Evolutionary conservation across 805 yeast genomes (phyloP), one percentile per base, ranked within the genome.

Genomic region (Nakazawaea laoshanensis): DNA sequence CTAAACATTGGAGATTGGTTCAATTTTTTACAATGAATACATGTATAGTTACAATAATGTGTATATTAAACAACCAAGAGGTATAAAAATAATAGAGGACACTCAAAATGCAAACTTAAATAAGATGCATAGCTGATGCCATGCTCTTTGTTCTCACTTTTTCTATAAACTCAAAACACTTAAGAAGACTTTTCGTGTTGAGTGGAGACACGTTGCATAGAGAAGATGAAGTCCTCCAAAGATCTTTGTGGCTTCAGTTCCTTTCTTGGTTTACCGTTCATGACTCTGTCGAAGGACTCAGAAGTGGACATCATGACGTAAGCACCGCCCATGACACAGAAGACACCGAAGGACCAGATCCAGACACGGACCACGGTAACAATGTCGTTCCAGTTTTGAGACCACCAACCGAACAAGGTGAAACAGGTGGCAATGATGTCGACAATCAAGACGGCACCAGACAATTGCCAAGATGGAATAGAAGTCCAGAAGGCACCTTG

Each of bases 401-500:
- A 81, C 89, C 94, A 86, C 95, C 95, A 87, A 52, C 96, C 96
- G 77, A 85, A 87, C 57, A 86, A 64, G 53, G 86, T 68, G 78
- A 86, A 87, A 76, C 83, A 72, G 43, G 96, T 87, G 48, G 96
- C 94, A 52, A 87, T 65, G 70, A 86, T 65, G 65, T 86, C 96
- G 58, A 86, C 96, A 57, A 65, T 65, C 58, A 84, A 71, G 52
- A 86, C 95, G 53, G 96, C 96, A 70, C 94, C 94, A 52, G 92
- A 50, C 67, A 86, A 77, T 73, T 86, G 95, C 96, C 96, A 87
- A 31, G 96, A 87, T 70, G 96, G 96, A 40, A 71, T 54, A 29
- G 95, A 85, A 40, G 95, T 82, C 96, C 96, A 87, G 92, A 87
- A 87, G 57, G 96, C 95, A 72, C 96, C 96, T 62, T 76, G 82